A percentile compares a stretch with the other conserved stretches of the same genome.
These are phyloP conservation scores for Pichia sp. DNA, from an alignment of 1,139 yeast genomes.

Conservation along the genomic window DNA sequence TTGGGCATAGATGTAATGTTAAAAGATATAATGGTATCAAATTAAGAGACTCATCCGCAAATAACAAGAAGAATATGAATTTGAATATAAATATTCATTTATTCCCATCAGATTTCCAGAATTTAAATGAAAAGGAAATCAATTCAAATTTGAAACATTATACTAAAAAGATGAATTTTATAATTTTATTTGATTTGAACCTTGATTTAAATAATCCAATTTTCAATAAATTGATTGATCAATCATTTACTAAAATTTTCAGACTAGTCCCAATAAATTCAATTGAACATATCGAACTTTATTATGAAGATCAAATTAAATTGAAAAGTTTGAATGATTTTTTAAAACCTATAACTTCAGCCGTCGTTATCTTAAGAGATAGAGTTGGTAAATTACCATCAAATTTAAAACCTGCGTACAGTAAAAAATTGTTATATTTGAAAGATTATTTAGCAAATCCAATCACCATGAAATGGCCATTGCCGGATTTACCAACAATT, in stretches of 20 bases:
- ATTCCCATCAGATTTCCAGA: constrained; percentile 42
- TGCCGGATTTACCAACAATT: constrained; percentile 65
- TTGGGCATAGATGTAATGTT: constrained; percentile 63
- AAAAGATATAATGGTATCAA: constrained; percentile 60
- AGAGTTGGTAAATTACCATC: constrained; percentile 81
- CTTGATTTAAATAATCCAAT: constrained; percentile 38
- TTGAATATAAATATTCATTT: constrained; percentile 35
- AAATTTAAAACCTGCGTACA: constrained; percentile 68
- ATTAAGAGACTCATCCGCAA: constrained; percentile 27
- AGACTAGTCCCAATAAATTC: constrained; percentile 72
- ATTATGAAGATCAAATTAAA: constrained; percentile 31
- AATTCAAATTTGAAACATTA: constrained; percentile 3
- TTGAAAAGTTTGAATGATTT: constrained; percentile 32
- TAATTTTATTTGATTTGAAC: constrained; percentile 67
- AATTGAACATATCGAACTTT: constrained; percentile 60
- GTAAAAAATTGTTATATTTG: constrained; percentile 58
- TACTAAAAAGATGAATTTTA: constrained; percentile 30
- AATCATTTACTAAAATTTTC: constrained; percentile 45
- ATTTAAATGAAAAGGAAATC: constrained; percentile 25
- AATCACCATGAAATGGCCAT: constrained; percentile 50
- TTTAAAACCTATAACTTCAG: constrained; percentile 66
- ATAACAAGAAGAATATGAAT: constrained; percentile 33
- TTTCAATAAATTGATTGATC: constrained; percentile 15
- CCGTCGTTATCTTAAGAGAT: constrained; percentile 76
- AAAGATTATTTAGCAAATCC: constrained; percentile 42